Evolutionary conservation across 2,329 filamentous ascomycete species (phyloP), one percentile per base, ranked within the genome.

Genomic region (Ophiocordyceps australis): DNA sequence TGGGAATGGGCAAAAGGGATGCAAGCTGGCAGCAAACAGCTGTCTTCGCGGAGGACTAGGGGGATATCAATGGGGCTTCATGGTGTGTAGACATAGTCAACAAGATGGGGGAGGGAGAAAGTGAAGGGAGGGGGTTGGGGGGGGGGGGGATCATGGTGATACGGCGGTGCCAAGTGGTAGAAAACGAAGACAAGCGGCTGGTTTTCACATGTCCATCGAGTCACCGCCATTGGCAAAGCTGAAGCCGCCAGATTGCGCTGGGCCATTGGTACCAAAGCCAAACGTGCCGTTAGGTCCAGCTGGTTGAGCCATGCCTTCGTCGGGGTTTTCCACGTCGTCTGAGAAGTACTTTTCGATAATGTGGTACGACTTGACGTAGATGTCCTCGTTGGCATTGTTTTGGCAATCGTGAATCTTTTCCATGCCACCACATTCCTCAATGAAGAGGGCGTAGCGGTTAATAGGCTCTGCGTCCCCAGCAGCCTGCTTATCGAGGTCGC

Each of bases 261-360:
- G 49, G 27, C 54, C 58, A 46, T 67, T 72, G 41, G 74, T 59
- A 44, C 78, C 74, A 54, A 95, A 78, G 43, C 85, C 70, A 52
- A 86, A 89, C 30, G 73, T 73, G 31, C 75, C 75, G 42, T 79
- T 79, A 21, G 62, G 51, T 23, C 69, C 71, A 41, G 75, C 70
- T 15, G 60, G 50, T 46, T 82, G 76, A 32, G 79, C 76, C 52
- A 82, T 68, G 22, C 59, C 60, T 43, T 91, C 81, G 34, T 83
- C 80, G 39, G 83, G 83, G 42, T 85, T 83, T 47, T 92, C 89
- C 29, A 95, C 89, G 39, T 98, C 89, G 45, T 98, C 89, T 0
- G 85, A 94, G 62, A 98, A 98, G 69, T 98, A 98, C 64, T 94
- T 94, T 67, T 98, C 89, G 39, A 98, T 98, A 56, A 98, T 98